Evolutionary conservation across 2,329 filamentous ascomycete species (phyloP).

Genomic region (Fusarium sp.): DNA sequence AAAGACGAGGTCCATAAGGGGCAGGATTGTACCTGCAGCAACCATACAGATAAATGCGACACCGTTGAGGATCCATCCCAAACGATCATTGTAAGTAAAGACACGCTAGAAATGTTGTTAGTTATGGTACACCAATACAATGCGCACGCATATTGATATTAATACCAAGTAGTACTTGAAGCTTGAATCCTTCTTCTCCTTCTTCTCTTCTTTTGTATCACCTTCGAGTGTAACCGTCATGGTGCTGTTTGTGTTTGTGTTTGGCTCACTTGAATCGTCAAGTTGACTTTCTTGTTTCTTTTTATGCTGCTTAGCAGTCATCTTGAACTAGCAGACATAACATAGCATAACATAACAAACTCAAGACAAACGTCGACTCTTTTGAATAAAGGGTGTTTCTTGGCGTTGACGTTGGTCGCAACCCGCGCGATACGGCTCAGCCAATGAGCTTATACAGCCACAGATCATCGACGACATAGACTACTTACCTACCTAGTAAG

Average conservation of each 20-base stretch:
- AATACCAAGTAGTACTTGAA: conserved; percentile 44
- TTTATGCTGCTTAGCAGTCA: neutral
- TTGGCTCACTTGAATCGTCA: neutral
- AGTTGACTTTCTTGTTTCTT: conserved; percentile 5
- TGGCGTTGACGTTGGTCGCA: conserved; percentile 21
- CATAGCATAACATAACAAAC: neutral
- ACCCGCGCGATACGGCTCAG: conserved; percentile 24
- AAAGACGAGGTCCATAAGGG: conserved; percentile 70
- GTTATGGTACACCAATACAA: neutral
- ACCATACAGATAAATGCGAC: conserved; percentile 53
- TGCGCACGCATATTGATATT: neutral
- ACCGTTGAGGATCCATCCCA: conserved; percentile 52
- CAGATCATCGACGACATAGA: neutral
- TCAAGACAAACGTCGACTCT: neutral
- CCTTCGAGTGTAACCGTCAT: neutral
- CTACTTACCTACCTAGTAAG: neutral
- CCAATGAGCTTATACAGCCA: conserved; percentile 32
- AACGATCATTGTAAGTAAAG: conserved; percentile 53
- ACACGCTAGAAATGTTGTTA: conserved; percentile 45
- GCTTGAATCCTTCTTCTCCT: conserved; percentile 31
- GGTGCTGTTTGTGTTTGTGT: conserved; percentile 2
- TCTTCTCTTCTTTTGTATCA: conserved; percentile 11
- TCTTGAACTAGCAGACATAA: neutral
- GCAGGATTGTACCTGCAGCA: conserved; percentile 54
- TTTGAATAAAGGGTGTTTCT: conserved; percentile 11